These are phyloP conservation scores for Neurospora sp. DNA, from an alignment of 495 filamentous ascomycete species.

Conservation along the genomic window DNA sequence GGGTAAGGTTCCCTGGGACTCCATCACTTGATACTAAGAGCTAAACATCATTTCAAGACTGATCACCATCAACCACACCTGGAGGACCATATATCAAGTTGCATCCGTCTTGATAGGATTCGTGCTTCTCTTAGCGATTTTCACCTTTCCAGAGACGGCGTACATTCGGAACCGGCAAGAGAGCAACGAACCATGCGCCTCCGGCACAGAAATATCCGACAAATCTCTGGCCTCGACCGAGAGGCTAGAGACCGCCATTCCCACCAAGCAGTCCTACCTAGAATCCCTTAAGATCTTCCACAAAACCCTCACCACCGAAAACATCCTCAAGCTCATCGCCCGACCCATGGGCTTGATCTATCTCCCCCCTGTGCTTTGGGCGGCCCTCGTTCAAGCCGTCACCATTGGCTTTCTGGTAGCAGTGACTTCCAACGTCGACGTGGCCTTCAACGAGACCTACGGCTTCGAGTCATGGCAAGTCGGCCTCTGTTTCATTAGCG, in stretches of 20 bases:
- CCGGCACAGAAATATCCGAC: background rate
- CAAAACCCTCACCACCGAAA: constrained; percentile 31
- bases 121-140: constrained; percentile 34
- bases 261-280: constrained; percentile 19
- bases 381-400: constrained; percentile 35
- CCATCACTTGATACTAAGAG: background rate
- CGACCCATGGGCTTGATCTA: constrained; percentile 37
- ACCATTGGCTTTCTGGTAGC: constrained; percentile 46
- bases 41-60: constrained; percentile 14
- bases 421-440: constrained; percentile 39
- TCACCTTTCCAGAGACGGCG: constrained; percentile 45
- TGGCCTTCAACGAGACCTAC: constrained; percentile 36
- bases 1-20: constrained; percentile 15
- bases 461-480: constrained; percentile 37
- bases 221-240: background rate
- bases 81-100: constrained; percentile 44
- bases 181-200: background rate
- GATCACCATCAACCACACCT: constrained; percentile 37
- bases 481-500: constrained; percentile 39
- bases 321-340: constrained; percentile 33
- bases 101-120: constrained; percentile 33
- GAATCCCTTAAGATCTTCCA: constrained; percentile 28
- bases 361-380: constrained; percentile 42
- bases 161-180: constrained; percentile 19
- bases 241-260: background rate